phyloP scores from a whole-genome alignment of 495 filamentous ascomycete species.

The Chaetomidium leptoderma region DNA sequence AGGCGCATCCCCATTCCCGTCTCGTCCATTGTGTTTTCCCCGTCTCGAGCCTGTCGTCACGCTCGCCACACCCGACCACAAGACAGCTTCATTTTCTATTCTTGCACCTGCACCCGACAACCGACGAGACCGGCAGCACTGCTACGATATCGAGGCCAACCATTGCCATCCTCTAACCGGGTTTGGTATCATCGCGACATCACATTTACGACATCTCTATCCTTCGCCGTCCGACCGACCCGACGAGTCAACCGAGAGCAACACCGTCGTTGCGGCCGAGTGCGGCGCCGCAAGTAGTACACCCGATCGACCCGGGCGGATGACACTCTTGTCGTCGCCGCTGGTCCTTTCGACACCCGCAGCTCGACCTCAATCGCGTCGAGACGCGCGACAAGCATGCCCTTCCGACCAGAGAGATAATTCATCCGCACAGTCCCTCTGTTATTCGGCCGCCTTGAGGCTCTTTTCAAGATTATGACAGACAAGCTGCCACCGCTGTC shows the following conservation, averaged over 20 bases:
- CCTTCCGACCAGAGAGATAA: constrained; percentile 52
- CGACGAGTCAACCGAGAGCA: constrained; percentile 15
- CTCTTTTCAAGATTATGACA: constrained; percentile 83
- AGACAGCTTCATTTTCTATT: constrained; percentile 11
- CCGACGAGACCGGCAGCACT: not conserved
- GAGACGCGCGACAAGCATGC: constrained; percentile 52
- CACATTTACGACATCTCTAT: not conserved
- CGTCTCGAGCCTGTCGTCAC: constrained; percentile 22
- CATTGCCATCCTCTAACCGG: not conserved
- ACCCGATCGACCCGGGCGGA: constrained; percentile 21
- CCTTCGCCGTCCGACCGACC: constrained; percentile 1
- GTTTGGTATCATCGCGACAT: constrained; percentile 9
- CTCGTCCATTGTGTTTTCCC: constrained; percentile 25
- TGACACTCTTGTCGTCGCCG: constrained; percentile 23
- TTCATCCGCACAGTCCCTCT: constrained; percentile 36
- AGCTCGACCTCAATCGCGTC: constrained; percentile 34
- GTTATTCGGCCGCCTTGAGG: constrained; percentile 52
- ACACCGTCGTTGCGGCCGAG: not conserved
- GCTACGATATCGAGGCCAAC: too few species aligned
- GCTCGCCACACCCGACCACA: constrained; percentile 18
- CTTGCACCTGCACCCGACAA: not conserved
- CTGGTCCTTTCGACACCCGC: constrained; percentile 21
- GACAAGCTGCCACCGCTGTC: constrained; percentile 66
- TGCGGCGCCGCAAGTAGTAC: constrained; percentile 14
- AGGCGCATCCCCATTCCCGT: constrained; percentile 28